A percentile compares a stretch with the other conserved stretches of the same genome.
Evolutionary conservation across 108 stramenopile species (phyloP).

Genomic region (Nitzschia sp.): DNA sequence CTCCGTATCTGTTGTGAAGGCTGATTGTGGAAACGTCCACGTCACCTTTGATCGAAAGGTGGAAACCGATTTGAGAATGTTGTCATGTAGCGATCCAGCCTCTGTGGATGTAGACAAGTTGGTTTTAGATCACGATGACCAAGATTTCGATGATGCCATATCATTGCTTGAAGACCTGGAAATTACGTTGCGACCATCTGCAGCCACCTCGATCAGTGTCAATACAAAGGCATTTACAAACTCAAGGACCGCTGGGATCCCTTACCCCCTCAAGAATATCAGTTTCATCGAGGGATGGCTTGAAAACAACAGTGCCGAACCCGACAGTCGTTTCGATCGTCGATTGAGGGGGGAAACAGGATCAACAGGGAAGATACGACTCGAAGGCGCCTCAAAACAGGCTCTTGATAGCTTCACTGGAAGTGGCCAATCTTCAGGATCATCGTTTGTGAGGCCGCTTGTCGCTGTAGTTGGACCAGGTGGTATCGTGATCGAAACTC

Average conservation of each 20-base stretch:
- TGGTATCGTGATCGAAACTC: constrained; percentile 68
- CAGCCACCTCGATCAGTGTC: not conserved
- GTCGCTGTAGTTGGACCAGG: constrained; percentile 62
- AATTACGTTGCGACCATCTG: not conserved
- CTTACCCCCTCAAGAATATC: constrained; percentile 12
- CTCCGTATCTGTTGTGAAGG: constrained; percentile 63
- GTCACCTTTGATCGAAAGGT: constrained; percentile 86
- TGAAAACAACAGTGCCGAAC: constrained; percentile 83
- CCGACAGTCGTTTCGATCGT: constrained; percentile 85
- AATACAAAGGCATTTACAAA: constrained; percentile 23
- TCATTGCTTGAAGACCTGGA: constrained; percentile 17
- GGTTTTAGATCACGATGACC: constrained; percentile 52
- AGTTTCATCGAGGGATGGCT: constrained; percentile 66
- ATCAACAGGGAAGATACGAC: constrained; percentile 76
- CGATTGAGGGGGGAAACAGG: constrained; percentile 36
- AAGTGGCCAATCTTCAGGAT: constrained; percentile 8
- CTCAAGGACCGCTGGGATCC: constrained; percentile 16
- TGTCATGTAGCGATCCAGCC: constrained; percentile 27
- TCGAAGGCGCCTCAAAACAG: constrained; percentile 72
- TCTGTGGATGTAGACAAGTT: constrained; percentile 32
- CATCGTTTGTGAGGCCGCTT: constrained; percentile 46
- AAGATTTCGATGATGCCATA: constrained; percentile 10
- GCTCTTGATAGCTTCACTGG: constrained; percentile 69
- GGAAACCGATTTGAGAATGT: constrained; percentile 72
- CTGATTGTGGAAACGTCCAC: constrained; percentile 41